Evolutionary conservation across 2,329 filamentous ascomycete genomes (phyloP).

Genomic region (Aspergillus persii): DNA sequence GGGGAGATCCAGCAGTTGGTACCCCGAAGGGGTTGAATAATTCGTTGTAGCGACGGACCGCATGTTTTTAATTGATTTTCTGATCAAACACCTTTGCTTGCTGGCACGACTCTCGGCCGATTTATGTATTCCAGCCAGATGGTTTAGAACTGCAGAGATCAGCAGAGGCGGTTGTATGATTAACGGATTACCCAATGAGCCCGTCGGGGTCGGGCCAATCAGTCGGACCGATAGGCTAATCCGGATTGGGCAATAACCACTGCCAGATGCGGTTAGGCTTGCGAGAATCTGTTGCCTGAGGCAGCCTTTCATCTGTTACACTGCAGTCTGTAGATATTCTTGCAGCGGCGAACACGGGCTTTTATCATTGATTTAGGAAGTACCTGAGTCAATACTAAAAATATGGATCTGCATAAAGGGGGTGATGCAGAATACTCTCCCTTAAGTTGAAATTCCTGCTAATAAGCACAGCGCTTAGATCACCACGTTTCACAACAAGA

Average conservation of each 20-base stretch:
- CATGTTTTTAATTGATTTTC: slow-evolving; percentile 8
- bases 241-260: not conserved
- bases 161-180: not conserved
- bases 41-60: slow-evolving; percentile 18
- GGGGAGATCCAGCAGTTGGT: slow-evolving; percentile 20
- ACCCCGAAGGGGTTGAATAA: slow-evolving; percentile 20
- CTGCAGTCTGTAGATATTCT: too few relatives aligned
- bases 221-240: not conserved
- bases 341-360: too few relatives aligned
- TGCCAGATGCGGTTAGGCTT: not conserved
- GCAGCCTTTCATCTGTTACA: too few relatives aligned
- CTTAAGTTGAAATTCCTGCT: too few relatives aligned
- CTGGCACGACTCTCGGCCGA: not conserved
- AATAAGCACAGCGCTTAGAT: not conserved
- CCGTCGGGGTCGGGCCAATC: not conserved
- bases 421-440: too few relatives aligned
- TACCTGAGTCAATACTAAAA: too few relatives aligned
- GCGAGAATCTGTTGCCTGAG: not conserved
- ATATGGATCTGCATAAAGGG: too few relatives aligned
- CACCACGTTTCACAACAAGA: not conserved
- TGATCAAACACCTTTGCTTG: not conserved
- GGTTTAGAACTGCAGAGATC: not conserved
- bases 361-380: too few relatives aligned
- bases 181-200: not conserved
- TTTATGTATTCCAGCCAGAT: not conserved